phyloP scores from a whole-genome alignment of 1,139 yeast genomes.

The Debaryomyces fabryi region DNA sequence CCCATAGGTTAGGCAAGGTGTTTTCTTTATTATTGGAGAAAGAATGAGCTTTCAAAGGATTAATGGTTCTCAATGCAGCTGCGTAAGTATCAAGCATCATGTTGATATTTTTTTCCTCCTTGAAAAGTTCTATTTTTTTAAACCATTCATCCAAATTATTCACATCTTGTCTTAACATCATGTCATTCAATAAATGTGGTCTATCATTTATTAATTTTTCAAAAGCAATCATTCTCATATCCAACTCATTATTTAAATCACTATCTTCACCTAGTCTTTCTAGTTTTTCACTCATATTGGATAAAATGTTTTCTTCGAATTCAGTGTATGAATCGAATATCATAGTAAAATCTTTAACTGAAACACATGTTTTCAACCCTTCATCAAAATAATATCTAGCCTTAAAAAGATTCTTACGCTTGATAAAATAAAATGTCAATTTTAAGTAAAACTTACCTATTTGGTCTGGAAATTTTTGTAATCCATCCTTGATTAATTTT shows the following conservation, averaged over 20 bases:
- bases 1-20: conserved; percentile 64
- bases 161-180: conserved; percentile 62
- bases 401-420: conserved; percentile 33
- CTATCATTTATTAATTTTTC: conserved; percentile 61
- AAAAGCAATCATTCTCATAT: conserved; percentile 50
- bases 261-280: conserved; percentile 20
- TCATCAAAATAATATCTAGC: conserved; percentile 53
- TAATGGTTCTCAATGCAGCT: conserved; percentile 65
- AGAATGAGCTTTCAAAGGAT: conserved; percentile 57
- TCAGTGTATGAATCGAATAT: conserved; percentile 68
- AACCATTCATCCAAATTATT: conserved; percentile 73
- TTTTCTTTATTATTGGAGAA: conserved; percentile 24
- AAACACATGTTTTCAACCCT: conserved; percentile 48
- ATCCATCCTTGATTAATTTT: conserved; percentile 37
- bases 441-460: conserved; percentile 51
- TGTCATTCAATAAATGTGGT: conserved; percentile 62
- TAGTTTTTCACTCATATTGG: conserved; percentile 34
- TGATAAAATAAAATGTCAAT: conserved; percentile 52
- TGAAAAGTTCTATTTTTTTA: conserved; percentile 52
- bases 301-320: conserved; percentile 57
- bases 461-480: conserved; percentile 63
- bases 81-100: conserved; percentile 60
- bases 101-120: conserved; percentile 32
- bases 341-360: conserved; percentile 64
- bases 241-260: conserved; percentile 32